Evolutionary conservation across 1,139 yeast species (phyloP).

Genomic region (Yamadazyma trypodendri): DNA sequence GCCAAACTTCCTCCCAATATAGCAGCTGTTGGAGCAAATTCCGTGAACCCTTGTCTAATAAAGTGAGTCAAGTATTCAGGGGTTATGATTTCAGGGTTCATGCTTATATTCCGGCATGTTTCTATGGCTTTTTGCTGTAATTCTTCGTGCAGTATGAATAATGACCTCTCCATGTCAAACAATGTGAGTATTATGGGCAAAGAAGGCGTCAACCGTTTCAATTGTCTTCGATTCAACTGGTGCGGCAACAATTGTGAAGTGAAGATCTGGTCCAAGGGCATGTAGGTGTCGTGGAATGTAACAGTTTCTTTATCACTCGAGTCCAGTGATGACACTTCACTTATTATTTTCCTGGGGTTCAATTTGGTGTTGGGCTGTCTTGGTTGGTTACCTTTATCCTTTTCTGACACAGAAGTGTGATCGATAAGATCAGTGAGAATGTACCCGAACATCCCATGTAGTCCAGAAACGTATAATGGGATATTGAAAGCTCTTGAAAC

Average conservation of each 20-base stretch:
- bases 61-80: constrained; percentile 41
- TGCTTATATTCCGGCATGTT: constrained; percentile 29
- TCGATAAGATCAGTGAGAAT: constrained; percentile 74
- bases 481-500: constrained; percentile 54
- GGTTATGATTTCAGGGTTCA: constrained; percentile 38
- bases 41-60: constrained; percentile 56
- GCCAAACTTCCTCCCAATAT: constrained; percentile 87
- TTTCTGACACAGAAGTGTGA: constrained; percentile 48
- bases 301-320: constrained; percentile 47
- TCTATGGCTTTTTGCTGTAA: constrained; percentile 26
- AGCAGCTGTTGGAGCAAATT: constrained; percentile 84
- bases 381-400: constrained; percentile 51
- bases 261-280: constrained; percentile 30
- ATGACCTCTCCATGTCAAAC: constrained; percentile 38
- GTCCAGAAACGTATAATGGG: constrained; percentile 67
- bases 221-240: constrained; percentile 53
- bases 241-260: constrained; percentile 38
- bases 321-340: constrained; percentile 32
- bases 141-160: constrained; percentile 28
- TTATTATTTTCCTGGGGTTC: constrained; percentile 50
- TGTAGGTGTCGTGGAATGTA: constrained; percentile 55
- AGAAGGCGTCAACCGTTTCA: constrained; percentile 56
- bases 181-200: constrained; percentile 63
- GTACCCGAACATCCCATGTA: constrained; percentile 83
- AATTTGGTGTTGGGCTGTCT: constrained; percentile 46